A percentile compares a stretch with the other conserved stretches of the same genome.
These are phyloP conservation scores for Fusarium sambucinum DNA, from an alignment of 2,329 filamentous ascomycete genomes.

Conservation along the genomic window DNA sequence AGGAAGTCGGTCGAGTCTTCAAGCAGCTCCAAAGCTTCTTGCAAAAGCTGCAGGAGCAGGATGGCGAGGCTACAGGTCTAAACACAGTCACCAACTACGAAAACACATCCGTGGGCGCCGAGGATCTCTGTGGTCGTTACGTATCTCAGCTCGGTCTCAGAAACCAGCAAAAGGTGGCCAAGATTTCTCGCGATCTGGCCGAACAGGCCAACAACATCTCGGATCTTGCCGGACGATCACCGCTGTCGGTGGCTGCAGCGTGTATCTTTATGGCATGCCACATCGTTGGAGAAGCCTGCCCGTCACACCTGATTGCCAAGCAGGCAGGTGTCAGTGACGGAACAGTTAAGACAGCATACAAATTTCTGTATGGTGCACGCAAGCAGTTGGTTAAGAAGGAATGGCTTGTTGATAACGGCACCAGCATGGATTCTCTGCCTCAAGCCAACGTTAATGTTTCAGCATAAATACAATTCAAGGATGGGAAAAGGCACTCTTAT, in stretches of 20 bases:
- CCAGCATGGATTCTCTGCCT: conserved; percentile 78
- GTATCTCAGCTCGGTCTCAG: conserved; percentile 84
- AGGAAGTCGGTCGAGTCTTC: conserved; percentile 96
- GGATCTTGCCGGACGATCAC: conserved; percentile 90
- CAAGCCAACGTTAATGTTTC: conserved; percentile 40
- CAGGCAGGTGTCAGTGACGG: conserved; percentile 94
- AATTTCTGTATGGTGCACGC: conserved; percentile 81
- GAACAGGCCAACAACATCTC: conserved; percentile 81
- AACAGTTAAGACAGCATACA: conserved; percentile 96
- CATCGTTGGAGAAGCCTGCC: conserved; percentile 81
- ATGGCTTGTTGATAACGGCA: conserved; percentile 78
- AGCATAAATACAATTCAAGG: conserved; percentile 3
- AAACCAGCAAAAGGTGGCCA: conserved; percentile 78
- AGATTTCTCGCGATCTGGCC: conserved; percentile 83
- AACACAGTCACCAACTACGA: conserved; percentile 77
- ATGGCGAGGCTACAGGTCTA: conserved; percentile 60
- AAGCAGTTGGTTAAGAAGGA: conserved; percentile 80
- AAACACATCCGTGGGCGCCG: conserved; percentile 81
- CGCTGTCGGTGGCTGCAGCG: conserved; percentile 91
- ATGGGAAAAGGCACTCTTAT: conserved; percentile 1
- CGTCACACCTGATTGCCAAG: conserved; percentile 84
- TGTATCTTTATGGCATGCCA: conserved; percentile 97
- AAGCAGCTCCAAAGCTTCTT: conserved; percentile 93
- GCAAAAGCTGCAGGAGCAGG: conserved; percentile 75
- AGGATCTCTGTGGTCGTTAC: conserved; percentile 89